phyloP scores from a whole-genome alignment of 164 flowering plant genomes.

The Amborella trichopoda region DNA sequence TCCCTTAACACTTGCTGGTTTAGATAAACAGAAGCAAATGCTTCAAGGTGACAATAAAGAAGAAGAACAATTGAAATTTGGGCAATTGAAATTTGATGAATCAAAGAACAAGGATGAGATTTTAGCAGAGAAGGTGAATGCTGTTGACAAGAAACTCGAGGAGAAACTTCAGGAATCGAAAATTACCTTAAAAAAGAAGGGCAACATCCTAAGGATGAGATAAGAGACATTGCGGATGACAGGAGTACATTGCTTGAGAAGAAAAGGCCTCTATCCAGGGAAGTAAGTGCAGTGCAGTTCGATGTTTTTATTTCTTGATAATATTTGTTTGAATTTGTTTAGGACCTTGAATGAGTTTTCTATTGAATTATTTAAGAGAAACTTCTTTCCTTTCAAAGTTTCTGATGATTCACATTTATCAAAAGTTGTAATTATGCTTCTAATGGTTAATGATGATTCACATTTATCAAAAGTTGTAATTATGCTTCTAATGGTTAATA shows the following conservation, averaged over 20 bases:
- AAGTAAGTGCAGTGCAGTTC: conserved; percentile 45
- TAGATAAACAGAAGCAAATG: conserved; percentile 24
- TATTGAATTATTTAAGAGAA: no score
- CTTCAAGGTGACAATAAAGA: conserved; percentile 20
- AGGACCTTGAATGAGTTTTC: neutral
- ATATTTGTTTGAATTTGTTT: neutral
- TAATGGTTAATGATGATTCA: no score
- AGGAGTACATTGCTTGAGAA: conserved; percentile 71
- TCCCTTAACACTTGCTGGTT: conserved; percentile 24
- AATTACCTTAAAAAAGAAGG: conserved; percentile 83
- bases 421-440: no score
- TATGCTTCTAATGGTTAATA: no score
- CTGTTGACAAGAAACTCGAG: conserved; percentile 71
- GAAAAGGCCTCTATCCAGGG: conserved; percentile 65
- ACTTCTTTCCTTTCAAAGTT: no score
- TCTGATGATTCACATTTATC: neutral
- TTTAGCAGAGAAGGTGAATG: conserved; percentile 54
- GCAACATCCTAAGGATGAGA: conserved; percentile 75
- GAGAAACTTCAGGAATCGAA: conserved; percentile 72
- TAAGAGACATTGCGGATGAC: conserved; percentile 86
- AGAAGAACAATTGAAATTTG: conserved; percentile 49
- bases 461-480: no score
- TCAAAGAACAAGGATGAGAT: conserved; percentile 61
- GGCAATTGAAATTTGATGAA: conserved; percentile 55
- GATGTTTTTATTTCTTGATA: no score